Percentiles rank a stretch among this genome's conserved stretches.
These are phyloP conservation scores for Jasminum sambac DNA, from an alignment of 257 asterid species.

Conservation along the genomic window DNA sequence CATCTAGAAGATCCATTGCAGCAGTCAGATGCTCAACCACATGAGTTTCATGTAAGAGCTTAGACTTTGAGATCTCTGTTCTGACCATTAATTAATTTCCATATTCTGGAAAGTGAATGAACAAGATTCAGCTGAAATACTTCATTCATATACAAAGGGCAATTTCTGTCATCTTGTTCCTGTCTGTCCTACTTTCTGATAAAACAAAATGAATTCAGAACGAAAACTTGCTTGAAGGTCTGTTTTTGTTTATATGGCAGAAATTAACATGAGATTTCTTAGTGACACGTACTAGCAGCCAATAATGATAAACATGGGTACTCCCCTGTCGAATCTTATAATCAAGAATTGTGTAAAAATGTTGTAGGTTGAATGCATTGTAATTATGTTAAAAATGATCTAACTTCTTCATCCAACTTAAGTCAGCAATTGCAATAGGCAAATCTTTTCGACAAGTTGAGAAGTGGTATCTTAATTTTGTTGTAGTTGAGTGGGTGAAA, in stretches of 20 bases:
- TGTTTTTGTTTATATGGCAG: background rate
- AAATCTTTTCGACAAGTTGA: background rate
- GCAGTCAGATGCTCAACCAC: constrained; percentile 38
- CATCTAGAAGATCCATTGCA: constrained; percentile 38
- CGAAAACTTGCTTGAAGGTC: constrained; percentile 9
- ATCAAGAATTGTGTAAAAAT: background rate
- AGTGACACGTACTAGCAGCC: background rate
- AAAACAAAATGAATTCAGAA: background rate
- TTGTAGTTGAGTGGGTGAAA: background rate
- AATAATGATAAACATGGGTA: background rate
- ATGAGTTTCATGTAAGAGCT: constrained; percentile 49
- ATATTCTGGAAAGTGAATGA: background rate
- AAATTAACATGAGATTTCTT: background rate
- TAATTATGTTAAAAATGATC: background rate
- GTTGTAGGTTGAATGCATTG: background rate
- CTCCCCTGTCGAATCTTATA: background rate
- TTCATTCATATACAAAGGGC: background rate
- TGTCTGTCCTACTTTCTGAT: background rate
- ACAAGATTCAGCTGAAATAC: constrained; percentile 3
- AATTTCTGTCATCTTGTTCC: background rate
- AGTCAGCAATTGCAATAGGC: background rate
- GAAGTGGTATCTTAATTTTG: background rate
- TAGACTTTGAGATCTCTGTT: constrained; percentile 6
- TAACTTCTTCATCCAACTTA: background rate
- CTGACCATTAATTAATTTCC: background rate